These are phyloP conservation scores for Thalassiosira delicatula DNA, from an alignment of 352 stramenopile species.

Conservation along the genomic window DNA sequence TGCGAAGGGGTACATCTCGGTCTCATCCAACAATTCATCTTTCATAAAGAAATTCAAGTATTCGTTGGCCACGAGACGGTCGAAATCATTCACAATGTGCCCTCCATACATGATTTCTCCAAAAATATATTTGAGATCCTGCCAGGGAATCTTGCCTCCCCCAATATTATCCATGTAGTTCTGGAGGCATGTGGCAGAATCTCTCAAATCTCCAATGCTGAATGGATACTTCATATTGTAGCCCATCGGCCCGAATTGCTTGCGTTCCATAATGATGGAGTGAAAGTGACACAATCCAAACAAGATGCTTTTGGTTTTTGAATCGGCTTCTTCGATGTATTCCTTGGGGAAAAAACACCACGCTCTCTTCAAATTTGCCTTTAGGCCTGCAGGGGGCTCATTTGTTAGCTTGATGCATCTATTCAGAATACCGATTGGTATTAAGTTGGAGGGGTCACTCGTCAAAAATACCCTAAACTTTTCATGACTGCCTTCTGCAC, in stretches of 20 bases:
- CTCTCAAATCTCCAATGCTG: slow-evolving; percentile 93
- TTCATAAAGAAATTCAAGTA: slow-evolving; percentile 99
- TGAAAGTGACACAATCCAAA: slow-evolving; percentile 99
- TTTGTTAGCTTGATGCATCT: slow-evolving; percentile 97
- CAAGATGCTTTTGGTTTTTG: slow-evolving; percentile 89
- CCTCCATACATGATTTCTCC: slow-evolving; percentile 97
- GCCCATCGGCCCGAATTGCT: slow-evolving; percentile 96
- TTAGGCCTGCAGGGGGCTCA: slow-evolving; percentile 96
- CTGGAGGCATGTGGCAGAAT: slow-evolving; percentile 92
- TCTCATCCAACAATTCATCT: slow-evolving; percentile 96
- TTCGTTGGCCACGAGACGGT: slow-evolving; percentile 91
- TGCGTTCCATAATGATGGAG: slow-evolving; percentile 96
- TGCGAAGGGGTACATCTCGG: slow-evolving; percentile 97
- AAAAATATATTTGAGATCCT: slow-evolving; percentile 96
- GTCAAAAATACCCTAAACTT: slow-evolving; percentile 96
- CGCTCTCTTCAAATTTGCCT: slow-evolving; percentile 93
- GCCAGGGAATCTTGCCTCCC: slow-evolving; percentile 94
- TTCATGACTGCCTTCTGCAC: slow-evolving; percentile 71
- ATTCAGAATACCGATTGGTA: slow-evolving; percentile 95
- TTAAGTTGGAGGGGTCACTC: slow-evolving; percentile 94
- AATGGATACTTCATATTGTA: slow-evolving; percentile 99
- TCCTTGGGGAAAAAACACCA: slow-evolving; percentile 96
- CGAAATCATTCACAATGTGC: slow-evolving; percentile 96
- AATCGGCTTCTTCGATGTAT: slow-evolving; percentile 90
- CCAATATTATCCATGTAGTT: slow-evolving; percentile 97